Percentiles rank a stretch among this genome's conserved stretches.
phyloP scores from a whole-genome alignment of 345 rosid species.

The Toxicodendron radicans region DNA sequence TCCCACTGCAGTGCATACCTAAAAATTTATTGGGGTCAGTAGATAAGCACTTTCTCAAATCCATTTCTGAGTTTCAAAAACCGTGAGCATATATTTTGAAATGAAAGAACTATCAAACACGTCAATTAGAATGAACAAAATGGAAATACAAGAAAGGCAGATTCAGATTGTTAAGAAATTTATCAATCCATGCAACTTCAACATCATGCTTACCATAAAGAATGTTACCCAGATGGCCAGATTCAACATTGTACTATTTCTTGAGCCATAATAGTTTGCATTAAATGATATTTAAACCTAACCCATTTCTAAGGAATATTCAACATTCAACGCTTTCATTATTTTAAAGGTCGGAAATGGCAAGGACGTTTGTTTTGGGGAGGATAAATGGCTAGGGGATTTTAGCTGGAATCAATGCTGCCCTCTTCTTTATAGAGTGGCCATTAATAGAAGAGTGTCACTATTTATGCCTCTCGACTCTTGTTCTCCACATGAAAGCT shows the following conservation, averaged over 20 bases:
- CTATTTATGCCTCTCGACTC: no score
- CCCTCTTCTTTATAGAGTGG: no score
- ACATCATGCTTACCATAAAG: neutral
- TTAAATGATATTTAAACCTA: neutral
- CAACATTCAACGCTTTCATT: no score
- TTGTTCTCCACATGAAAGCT: no score
- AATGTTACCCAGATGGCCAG: neutral
- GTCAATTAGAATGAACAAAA: neutral
- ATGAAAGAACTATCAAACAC: neutral
- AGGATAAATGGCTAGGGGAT: no score
- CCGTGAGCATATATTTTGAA: neutral
- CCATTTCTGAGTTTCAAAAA: conserved; percentile 8
- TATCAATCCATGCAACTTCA: neutral
- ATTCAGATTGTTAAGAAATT: neutral
- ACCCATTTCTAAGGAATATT: no score
- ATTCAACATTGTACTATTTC: neutral
- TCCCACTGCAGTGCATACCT: conserved; percentile 97
- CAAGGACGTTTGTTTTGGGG: no score
- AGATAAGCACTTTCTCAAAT: neutral
- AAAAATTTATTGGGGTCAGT: conserved; percentile 16
- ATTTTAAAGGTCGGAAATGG: no score
- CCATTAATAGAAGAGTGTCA: no score
- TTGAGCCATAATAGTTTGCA: neutral
- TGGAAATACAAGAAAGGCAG: neutral
- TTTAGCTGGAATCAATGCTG: no score